Evolutionary conservation across 192 early-diverging fungal genomes (phyloP).

Genomic region (Funneliformis mosseae): DNA sequence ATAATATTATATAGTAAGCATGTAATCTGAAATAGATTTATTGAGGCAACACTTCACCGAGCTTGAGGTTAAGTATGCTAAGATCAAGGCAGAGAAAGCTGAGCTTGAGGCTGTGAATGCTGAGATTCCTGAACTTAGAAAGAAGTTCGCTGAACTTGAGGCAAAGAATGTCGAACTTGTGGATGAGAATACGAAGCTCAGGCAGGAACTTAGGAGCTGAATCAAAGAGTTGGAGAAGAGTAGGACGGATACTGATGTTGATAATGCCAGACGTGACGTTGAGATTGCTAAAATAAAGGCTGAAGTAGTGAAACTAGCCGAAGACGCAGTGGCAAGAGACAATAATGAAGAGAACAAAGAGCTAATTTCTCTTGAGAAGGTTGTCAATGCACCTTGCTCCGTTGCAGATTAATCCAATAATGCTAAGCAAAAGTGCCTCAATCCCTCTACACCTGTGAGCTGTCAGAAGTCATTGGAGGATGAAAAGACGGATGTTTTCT

Average conservation of each 20-base stretch:
- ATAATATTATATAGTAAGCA: conserved; percentile 9
- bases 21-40: conserved; percentile 21
- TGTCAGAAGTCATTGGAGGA: conserved; percentile 13
- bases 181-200: neutral
- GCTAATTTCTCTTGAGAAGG: no score
- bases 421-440: no score
- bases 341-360: no score
- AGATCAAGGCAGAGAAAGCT: neutral
- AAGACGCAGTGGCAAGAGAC: no score
- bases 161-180: no score
- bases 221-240: neutral
- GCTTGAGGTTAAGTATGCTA: neutral
- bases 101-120: no score
- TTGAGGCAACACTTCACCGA: neutral
- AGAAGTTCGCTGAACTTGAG: neutral
- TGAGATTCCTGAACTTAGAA: no score
- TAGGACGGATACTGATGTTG: neutral
- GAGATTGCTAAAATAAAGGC: neutral
- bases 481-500: conserved; percentile 7
- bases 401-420: no score
- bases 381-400: no score
- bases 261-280: no score
- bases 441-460: neutral
- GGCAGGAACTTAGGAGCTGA: neutral
- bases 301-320: neutral